Conservation (phyloP, 805 yeast species). For the Ogataea haglerorum region DNA sequence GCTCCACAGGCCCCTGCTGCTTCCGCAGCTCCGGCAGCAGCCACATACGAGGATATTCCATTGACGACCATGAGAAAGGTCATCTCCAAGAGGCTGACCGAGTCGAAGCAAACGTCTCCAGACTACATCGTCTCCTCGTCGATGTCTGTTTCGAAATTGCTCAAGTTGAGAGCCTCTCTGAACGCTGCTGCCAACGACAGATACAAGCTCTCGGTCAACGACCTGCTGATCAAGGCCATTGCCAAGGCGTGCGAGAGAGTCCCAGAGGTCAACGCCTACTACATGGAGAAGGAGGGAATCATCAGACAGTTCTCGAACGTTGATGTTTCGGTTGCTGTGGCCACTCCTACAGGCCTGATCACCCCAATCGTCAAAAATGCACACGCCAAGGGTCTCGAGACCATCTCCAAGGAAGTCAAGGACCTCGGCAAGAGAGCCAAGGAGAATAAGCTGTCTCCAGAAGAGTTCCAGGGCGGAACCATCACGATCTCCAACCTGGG, state of each 20-base stretch:
- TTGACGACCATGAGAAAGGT: conserved; percentile 90
- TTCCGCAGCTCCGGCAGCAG: conserved; percentile 41
- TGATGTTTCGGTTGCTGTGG: conserved; percentile 97
- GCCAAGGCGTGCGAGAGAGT: conserved; percentile 87
- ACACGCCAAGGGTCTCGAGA: conserved; percentile 77
- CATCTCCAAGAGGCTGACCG: conserved; percentile 82
- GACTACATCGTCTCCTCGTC: conserved; percentile 88
- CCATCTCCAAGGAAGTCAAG: conserved; percentile 81
- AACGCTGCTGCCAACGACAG: conserved; percentile 82
- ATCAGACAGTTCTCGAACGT: conserved; percentile 89
- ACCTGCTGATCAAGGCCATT: conserved; percentile 89
- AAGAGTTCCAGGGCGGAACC: conserved; percentile 99
- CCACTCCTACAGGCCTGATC: conserved; percentile 95
- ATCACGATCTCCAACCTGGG: conserved; percentile 98
- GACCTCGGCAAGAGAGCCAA: conserved; percentile 96
- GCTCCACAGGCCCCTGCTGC: conserved; percentile 44
- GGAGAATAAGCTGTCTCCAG: conserved; percentile 87
- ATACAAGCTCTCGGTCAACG: conserved; percentile 91
- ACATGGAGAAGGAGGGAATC: conserved; percentile 85
- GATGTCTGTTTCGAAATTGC: conserved; percentile 81
- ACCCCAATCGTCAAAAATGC: conserved; percentile 95
- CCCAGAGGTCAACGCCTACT: conserved; percentile 91
- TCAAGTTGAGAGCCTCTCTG: conserved; percentile 87
- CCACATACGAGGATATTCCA: conserved; percentile 77
- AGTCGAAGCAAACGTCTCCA: conserved; percentile 85